These are phyloP conservation scores for Calvatia gigantea DNA, from an alignment of 768 basidiomycete species.

Conservation along the genomic window DNA sequence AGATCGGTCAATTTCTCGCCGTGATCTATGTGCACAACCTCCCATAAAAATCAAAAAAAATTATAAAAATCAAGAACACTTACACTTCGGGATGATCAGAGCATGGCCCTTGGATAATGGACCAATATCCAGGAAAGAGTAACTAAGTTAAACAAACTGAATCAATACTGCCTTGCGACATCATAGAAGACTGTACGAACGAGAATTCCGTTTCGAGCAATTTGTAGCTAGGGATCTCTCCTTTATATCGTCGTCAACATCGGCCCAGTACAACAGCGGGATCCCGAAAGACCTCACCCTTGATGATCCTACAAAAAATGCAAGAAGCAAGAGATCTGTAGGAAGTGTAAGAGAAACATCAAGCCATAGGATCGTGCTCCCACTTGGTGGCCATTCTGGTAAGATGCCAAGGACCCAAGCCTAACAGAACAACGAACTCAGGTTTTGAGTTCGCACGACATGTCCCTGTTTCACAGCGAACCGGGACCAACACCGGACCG, in stretches of 20 bases:
- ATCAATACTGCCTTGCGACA: background rate
- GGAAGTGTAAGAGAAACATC: background rate
- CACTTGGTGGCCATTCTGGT: slow-evolving; percentile 37
- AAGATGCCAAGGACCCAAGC: background rate
- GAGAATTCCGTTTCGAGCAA: slow-evolving; percentile 72
- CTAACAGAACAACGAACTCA: background rate
- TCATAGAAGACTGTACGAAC: slow-evolving; percentile 36
- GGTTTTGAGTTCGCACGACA: slow-evolving; percentile 3
- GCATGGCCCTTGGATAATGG: slow-evolving; percentile 90
- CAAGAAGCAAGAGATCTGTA: slow-evolving; percentile 59
- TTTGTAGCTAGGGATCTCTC: slow-evolving; percentile 88
- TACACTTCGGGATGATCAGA: slow-evolving; percentile 92
- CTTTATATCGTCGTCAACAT: slow-evolving; percentile 32
- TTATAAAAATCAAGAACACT: slow-evolving; percentile 12
- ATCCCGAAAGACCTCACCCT: slow-evolving; percentile 45
- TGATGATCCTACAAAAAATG: slow-evolving; percentile 95
- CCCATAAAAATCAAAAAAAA: background rate
- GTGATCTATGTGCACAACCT: slow-evolving; percentile 54
- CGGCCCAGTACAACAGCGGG: background rate
- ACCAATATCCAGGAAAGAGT: slow-evolving; percentile 89
- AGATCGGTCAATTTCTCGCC: slow-evolving; percentile 82
- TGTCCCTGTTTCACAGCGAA: too few species aligned
- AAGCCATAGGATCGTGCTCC: background rate
- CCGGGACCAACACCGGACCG: background rate
- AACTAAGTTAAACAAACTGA: slow-evolving; percentile 36